A percentile compares a stretch with the other conserved stretches of the same genome.
Conservation (phyloP, 2,329 filamentous ascomycete genomes). For the Ophiosphaerella herpotricha region DNA sequence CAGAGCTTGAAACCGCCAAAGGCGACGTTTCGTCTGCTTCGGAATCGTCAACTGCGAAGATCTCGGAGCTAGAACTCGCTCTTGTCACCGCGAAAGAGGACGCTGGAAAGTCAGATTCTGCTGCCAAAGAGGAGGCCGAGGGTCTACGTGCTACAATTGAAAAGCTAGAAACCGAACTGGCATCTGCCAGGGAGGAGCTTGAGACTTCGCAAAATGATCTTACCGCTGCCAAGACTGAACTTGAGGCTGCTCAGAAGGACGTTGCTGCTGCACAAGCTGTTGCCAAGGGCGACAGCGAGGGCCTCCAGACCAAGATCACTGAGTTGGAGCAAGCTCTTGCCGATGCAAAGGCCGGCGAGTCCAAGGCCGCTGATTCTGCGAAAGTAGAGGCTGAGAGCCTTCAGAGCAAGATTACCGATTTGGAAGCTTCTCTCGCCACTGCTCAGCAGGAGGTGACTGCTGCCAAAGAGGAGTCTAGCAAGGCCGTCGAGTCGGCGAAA, state of each 20-base stretch:
- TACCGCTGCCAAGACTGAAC: slow-evolving; percentile 12
- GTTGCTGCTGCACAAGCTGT: slow-evolving; percentile 3
- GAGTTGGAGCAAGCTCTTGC: slow-evolving; percentile 20
- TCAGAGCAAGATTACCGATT: slow-evolving; percentile 22
- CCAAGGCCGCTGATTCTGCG: slow-evolving; percentile 22
- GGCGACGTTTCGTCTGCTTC: slow-evolving; percentile 22
- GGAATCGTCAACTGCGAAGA: slow-evolving; percentile 16
- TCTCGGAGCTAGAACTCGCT: slow-evolving; percentile 22
- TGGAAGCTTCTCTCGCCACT: slow-evolving; percentile 19
- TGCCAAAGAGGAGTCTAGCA: slow-evolving; percentile 8
- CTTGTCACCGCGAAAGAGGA: slow-evolving; percentile 17
- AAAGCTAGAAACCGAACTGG: slow-evolving; percentile 26
- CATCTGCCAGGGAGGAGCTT: slow-evolving; percentile 19
- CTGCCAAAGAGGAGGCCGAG: slow-evolving; percentile 16
- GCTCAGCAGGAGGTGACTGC: slow-evolving; percentile 2
- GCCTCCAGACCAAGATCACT: slow-evolving; percentile 19
- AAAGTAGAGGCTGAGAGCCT: slow-evolving; percentile 20
- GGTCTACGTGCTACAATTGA: slow-evolving; percentile 22
- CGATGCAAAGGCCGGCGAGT: slow-evolving; percentile 21
- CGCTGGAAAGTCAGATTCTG: slow-evolving; percentile 11
- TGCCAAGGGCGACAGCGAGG: slow-evolving; percentile 20
- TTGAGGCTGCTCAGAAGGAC: slow-evolving; percentile 10
- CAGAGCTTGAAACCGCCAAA: slow-evolving; percentile 25
- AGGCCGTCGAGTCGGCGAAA: slow-evolving; percentile 18
- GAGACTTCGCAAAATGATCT: slow-evolving; percentile 17